Conservation (phyloP, 805 yeast genomes). For the Kluyveromyces wickerhamii region DNA sequence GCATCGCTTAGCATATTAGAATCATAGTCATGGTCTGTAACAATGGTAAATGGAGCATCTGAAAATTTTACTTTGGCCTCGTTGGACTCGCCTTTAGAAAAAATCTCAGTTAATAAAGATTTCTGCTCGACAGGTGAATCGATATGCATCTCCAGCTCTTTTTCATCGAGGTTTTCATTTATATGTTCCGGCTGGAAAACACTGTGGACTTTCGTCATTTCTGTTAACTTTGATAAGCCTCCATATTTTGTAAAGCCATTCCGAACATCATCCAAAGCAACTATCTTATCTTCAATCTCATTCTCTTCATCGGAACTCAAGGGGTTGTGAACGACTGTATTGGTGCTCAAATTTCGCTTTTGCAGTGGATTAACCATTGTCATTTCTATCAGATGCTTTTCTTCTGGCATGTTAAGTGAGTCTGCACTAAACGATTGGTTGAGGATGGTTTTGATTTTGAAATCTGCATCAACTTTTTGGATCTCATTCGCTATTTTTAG, state of each 20-base stretch:
- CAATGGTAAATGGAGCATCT: not conserved
- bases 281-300: not conserved
- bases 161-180: slow-evolving; percentile 9
- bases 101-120: slow-evolving; percentile 2
- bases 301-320: slow-evolving; percentile 2
- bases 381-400: slow-evolving; percentile 24
- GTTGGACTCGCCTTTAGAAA: not conserved
- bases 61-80: not conserved
- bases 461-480: slow-evolving; percentile 16
- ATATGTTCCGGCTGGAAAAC: slow-evolving; percentile 19
- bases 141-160: slow-evolving; percentile 10
- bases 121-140: slow-evolving; percentile 18
- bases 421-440: slow-evolving; percentile 1
- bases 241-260: slow-evolving; percentile 10
- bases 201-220: slow-evolving; percentile 29
- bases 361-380: slow-evolving; percentile 29
- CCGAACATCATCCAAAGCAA: no score
- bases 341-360: slow-evolving; percentile 12
- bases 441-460: slow-evolving; percentile 9
- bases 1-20: slow-evolving; percentile 13
- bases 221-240: slow-evolving; percentile 17
- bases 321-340: slow-evolving; percentile 21
- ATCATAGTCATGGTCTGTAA: slow-evolving; percentile 8
- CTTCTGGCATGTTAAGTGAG: slow-evolving; percentile 5
- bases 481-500: slow-evolving; percentile 24